Base-by-base conservation (phyloP, 2,329 filamentous ascomycete genomes). In the Herpotrichia juniperi region DNA sequence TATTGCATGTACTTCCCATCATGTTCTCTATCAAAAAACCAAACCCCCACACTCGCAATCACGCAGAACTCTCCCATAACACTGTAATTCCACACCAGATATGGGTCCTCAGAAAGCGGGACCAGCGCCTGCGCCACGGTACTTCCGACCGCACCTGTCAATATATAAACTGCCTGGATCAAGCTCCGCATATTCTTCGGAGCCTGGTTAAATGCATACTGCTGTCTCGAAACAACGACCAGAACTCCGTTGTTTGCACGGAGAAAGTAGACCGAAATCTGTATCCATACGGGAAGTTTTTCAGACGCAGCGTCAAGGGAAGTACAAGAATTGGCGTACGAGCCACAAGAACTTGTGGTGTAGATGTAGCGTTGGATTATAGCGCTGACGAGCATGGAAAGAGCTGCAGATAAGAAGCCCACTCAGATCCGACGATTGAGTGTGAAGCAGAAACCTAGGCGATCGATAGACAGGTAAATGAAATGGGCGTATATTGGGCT, bases 101-200 rank as follows among this genome's bases (percentile, higher is more conserved):
- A 71, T 4, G 87, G 86, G 66, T 89, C 84, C 2, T 72, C 76
- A 1, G 81, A 81, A 1, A 89, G 74, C 0, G 81, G 76, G 6
- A 82, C 81, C 35, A 88, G 80, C 1, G 84, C 86, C 73, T 89
- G 83, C 24, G 84, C 85, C 42, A 90, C 73, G 26, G 87, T 87
- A 11, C 84, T 77, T 0, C 83, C 83, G 57, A 90, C 76, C 53
- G 87, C 87, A 28, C 78, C 85, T 78, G 83, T 89, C 76, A 87
- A 85, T 21, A 89, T 77, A 61, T 85, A 84, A 55, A 90, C 75
- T 17, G 83, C 81, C 78, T 74, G 76, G 35, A 91, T 86, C 21
- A 90, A 78, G 1, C 84, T 87, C 64, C 87, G 86, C 88, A 91
- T 91, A 77, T 89, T 90, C 59, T 81, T 83, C 22, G 88, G 88